These are phyloP conservation scores for Eucalyptus grandis DNA, from an alignment of 345 rosid genomes.

Conservation along the genomic window DNA sequence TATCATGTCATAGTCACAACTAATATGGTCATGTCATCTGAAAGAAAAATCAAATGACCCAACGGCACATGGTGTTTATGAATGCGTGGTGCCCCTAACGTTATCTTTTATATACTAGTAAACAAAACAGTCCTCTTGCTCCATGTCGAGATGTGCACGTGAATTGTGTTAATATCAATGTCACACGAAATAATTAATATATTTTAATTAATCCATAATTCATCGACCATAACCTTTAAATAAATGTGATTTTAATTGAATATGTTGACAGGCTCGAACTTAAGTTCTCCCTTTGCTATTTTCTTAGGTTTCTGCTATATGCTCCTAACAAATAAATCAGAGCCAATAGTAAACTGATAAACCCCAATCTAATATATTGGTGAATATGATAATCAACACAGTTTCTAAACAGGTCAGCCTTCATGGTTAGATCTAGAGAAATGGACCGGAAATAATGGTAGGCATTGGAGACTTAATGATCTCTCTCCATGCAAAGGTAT, in stretches of 20 bases:
- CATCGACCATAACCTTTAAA: accelerated
- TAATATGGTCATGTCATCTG: neutral
- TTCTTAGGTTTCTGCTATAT: neutral
- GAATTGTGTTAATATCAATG: neutral
- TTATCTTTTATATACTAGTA: neutral
- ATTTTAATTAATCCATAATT: neutral
- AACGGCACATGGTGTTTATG: neutral
- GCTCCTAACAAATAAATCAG: neutral
- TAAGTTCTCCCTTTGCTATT: accelerated
- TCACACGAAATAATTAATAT: neutral
- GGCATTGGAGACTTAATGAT: neutral
- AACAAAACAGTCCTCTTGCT: neutral
- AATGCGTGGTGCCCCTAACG: neutral
- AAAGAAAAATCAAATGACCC: neutral
- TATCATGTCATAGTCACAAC: neutral
- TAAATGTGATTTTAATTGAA: neutral
- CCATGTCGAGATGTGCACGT: accelerated
- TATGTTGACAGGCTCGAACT: accelerated
- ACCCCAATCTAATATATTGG: neutral
- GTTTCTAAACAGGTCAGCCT: neutral
- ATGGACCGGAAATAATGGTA: too few species aligned
- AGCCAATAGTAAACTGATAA: accelerated
- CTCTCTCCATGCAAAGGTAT: neutral
- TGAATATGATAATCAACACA: neutral
- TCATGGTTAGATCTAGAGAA: neutral